Conservation (phyloP, 2,329 filamentous ascomycete species). For the Pyrenochaeta sp. region DNA sequence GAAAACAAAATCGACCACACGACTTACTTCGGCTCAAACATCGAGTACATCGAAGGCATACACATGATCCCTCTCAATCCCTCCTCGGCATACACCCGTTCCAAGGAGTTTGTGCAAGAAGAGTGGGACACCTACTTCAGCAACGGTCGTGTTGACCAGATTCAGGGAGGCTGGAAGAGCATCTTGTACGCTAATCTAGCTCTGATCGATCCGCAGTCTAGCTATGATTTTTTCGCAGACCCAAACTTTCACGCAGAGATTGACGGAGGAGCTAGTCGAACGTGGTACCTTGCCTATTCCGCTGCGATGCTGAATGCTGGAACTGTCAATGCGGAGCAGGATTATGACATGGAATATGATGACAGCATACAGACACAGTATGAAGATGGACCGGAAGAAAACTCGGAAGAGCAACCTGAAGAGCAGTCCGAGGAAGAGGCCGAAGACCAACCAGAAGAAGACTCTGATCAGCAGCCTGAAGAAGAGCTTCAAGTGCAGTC, state of each 20-base stretch:
- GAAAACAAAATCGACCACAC: conserved; percentile 97
- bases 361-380: neutral
- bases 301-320: conserved; percentile 36
- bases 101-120: conserved; percentile 74
- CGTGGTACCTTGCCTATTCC: conserved; percentile 50
- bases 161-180: conserved; percentile 83
- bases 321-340: neutral
- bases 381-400: neutral
- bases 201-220: conserved; percentile 73
- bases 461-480: neutral
- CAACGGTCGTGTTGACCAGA: conserved; percentile 69
- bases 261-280: conserved; percentile 76
- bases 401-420: neutral
- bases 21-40: conserved; percentile 76
- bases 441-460: neutral
- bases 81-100: conserved; percentile 74
- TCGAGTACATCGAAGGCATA: conserved; percentile 77
- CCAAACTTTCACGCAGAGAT: conserved; percentile 73
- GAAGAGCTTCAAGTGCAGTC: neutral
- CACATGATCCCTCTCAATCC: conserved; percentile 86
- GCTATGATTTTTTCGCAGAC: conserved; percentile 79
- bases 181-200: conserved; percentile 86
- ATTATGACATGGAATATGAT: neutral
- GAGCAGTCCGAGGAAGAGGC: too few relatives aligned
- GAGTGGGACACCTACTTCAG: conserved; percentile 76